Evolutionary conservation across 1,139 yeast genomes (phyloP).

Genomic region (Candida mesenterica): DNA sequence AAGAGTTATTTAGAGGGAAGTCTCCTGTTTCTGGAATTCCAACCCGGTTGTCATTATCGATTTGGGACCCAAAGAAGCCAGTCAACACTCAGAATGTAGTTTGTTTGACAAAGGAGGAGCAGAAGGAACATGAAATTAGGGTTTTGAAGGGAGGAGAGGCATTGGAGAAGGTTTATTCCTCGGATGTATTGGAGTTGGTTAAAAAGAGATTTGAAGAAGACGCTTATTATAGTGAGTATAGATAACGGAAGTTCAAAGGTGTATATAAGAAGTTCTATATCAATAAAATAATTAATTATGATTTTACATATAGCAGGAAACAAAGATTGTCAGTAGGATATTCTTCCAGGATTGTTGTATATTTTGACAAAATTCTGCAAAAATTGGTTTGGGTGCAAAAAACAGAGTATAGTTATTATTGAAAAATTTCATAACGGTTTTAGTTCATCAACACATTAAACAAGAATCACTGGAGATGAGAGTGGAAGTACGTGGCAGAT

Average conservation of each 20-base stretch:
- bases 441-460: too few species aligned
- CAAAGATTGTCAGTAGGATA: too few species aligned
- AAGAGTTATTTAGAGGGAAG: slow-evolving; percentile 89
- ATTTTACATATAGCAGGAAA: not conserved
- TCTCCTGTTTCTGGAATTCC: slow-evolving; percentile 85
- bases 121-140: slow-evolving; percentile 68
- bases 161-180: slow-evolving; percentile 62
- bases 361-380: too few species aligned
- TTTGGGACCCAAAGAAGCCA: slow-evolving; percentile 72
- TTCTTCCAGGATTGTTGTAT: too few species aligned
- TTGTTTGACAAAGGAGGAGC: slow-evolving; percentile 87
- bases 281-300: not conserved
- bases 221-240: slow-evolving; percentile 59
- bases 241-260: slow-evolving; percentile 5
- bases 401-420: too few species aligned
- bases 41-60: slow-evolving; percentile 71
- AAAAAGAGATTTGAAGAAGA: slow-evolving; percentile 71
- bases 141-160: slow-evolving; percentile 65
- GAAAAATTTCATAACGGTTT: too few species aligned
- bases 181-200: slow-evolving; percentile 58
- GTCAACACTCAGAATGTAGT: slow-evolving; percentile 73
- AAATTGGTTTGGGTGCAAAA: too few species aligned
- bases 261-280: not conserved
- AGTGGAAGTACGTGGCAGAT: too few species aligned
- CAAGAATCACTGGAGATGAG: too few species aligned